Evolutionary conservation across 371 early-diverging fungal genomes (phyloP), one percentile per base, ranked within the genome.

Genomic region (Rhizopus arrhizus): DNA sequence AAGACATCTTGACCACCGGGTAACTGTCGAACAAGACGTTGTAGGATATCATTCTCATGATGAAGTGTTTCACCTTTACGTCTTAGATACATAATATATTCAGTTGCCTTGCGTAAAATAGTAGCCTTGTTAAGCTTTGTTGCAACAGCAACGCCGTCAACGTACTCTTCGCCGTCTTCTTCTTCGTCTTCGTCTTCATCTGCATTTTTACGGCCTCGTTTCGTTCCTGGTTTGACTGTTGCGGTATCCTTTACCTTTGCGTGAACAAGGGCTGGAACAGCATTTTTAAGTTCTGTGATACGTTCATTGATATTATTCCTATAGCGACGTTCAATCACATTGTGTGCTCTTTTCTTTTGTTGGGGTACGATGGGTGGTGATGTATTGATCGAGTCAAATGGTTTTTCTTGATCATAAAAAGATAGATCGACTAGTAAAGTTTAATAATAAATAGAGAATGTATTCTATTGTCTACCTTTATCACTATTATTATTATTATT

Each of bases 261-360:
- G 50, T 82, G 73, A 51, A 85, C 81, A n/a, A 96, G 78, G 0
- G 94, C 93, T 0, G 96, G 96, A 0, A 96, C 92, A 0, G 91
- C 88, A 60, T 83, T 81, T 62, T 89, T 87, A 10, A 96, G 80
- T 38, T 94, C 94, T 48, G 85, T 74, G 53, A 96, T 95, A 42
- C 95, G 86, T 61, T 95, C 92, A 80, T 96, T 96, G 64, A 96
- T 92, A 72, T 95, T 96, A 74, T 92, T 94, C 58, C 97, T 85
- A 73, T 95, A 95, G 22, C 94, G 87, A n/a, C 92, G 85, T 72
- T 96, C 97, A 49, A 95, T 95, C 3, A 91, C 95, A 63, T 95
- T 96, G 72, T 96, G 97, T 0, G 95, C 93, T 6, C 90, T 89
- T 69, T 94, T 94, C 69, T 94, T 91, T 53, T 88, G 86, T 46